These are phyloP conservation scores for Nicotiana sylvestris DNA, from an alignment of 257 asterid species.

Conservation along the genomic window DNA sequence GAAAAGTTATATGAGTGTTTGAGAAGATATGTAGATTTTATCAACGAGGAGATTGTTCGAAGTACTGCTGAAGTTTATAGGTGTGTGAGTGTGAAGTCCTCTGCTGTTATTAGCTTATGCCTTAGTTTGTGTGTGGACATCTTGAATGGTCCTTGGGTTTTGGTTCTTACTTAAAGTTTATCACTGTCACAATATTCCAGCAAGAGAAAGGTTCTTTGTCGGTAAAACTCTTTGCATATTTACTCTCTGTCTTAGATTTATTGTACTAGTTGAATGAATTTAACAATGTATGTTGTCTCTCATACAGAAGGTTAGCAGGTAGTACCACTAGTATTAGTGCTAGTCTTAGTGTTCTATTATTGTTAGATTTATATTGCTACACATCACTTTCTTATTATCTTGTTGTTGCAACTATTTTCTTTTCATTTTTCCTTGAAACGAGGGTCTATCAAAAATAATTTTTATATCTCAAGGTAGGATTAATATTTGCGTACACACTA, in stretches of 20 bases:
- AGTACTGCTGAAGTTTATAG: slow-evolving; percentile 42
- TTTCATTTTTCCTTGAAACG: no score
- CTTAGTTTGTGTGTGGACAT: slow-evolving; percentile 56
- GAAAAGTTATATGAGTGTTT: slow-evolving; percentile 37
- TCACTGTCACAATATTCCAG: neutral
- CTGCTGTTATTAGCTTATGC: slow-evolving; percentile 44
- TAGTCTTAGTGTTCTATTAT: no score
- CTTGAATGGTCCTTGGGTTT: slow-evolving; percentile 69
- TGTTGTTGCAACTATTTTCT: no score
- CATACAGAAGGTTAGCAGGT: no score
- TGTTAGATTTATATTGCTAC: no score
- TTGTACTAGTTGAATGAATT: neutral
- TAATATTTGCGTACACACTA: no score
- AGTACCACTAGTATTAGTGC: no score
- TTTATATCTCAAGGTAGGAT: no score
- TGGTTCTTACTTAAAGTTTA: slow-evolving; percentile 25
- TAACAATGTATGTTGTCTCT: neutral
- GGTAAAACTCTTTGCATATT: neutral
- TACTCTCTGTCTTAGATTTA: neutral
- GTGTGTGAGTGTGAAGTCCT: slow-evolving; percentile 34
- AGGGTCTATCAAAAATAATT: no score
- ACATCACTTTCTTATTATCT: no score
- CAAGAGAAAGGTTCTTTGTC: neutral
- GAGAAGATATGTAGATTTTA: slow-evolving; percentile 11
- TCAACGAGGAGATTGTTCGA: slow-evolving; percentile 44